Evolutionary conservation across 352 stramenopile genomes (phyloP).

Genomic region (Phytophthora kernoviae): DNA sequence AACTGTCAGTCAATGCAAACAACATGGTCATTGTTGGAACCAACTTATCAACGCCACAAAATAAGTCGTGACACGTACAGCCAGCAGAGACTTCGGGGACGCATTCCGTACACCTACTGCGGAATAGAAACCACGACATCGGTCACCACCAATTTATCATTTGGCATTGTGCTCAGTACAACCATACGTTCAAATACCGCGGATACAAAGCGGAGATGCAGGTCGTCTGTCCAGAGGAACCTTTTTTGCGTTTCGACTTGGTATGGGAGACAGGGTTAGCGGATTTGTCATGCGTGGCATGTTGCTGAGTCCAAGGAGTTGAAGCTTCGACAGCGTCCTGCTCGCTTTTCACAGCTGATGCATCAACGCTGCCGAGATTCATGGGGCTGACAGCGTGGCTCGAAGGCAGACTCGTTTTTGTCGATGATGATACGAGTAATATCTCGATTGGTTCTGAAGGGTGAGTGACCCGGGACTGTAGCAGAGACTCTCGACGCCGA

Average conservation of each 20-base stretch:
- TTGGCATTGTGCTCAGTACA: background rate
- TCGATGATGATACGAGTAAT: too few species aligned
- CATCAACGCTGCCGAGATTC: too few species aligned
- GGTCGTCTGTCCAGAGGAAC: constrained; percentile 22
- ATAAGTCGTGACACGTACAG: constrained; percentile 8
- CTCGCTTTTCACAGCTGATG: too few species aligned
- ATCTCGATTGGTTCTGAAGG: too few species aligned
- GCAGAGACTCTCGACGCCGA: too few species aligned
- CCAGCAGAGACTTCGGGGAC: constrained; percentile 26
- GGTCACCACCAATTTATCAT: constrained; percentile 8
- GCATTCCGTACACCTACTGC: constrained; percentile 31
- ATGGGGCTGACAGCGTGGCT: too few species aligned
- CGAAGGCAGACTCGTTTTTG: too few species aligned
- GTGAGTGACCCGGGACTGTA: too few species aligned
- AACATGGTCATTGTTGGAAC: background rate
- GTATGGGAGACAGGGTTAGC: too few species aligned
- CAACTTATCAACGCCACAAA: background rate
- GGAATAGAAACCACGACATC: background rate
- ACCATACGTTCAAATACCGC: constrained; percentile 26
- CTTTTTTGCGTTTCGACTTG: constrained; percentile 20
- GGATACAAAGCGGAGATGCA: constrained; percentile 28
- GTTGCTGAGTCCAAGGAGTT: too few species aligned
- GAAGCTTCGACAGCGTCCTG: too few species aligned
- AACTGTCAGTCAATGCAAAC: constrained; percentile 7
- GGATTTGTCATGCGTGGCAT: too few species aligned